A percentile compares a stretch with the other conserved stretches of the same genome.
These are phyloP conservation scores for Pyrenopolyporus hunteri DNA, from an alignment of 495 filamentous ascomycete genomes.

Conservation along the genomic window DNA sequence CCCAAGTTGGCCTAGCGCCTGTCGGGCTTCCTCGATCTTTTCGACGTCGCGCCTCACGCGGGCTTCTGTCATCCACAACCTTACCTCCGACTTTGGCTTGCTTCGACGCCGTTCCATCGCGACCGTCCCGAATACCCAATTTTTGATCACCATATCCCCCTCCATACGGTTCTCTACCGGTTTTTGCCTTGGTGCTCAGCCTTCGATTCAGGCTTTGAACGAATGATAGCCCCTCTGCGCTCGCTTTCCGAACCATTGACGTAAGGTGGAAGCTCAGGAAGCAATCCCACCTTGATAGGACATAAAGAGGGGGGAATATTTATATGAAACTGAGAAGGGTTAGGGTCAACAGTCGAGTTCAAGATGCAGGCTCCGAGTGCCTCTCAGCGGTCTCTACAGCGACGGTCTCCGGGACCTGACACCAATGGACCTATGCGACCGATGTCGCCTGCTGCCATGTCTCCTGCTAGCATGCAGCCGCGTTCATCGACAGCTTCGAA, in stretches of 20 bases:
- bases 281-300: conserved; percentile 1
- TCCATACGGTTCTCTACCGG: background rate
- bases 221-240: conserved; percentile 15
- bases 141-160: conserved; percentile 4
- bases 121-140: conserved; percentile 2
- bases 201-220: conserved; percentile 7
- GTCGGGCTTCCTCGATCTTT: conserved; percentile 36
- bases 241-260: conserved; percentile 3
- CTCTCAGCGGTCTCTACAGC: conserved; percentile 52
- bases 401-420: conserved; percentile 58
- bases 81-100: conserved; percentile 4
- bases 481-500: conserved; percentile 52
- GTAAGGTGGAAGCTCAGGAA: conserved; percentile 10
- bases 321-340: conserved; percentile 18
- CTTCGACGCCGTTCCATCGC: conserved; percentile 15
- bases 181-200: background rate
- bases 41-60: conserved; percentile 42
- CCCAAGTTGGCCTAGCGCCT: conserved; percentile 20
- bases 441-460: conserved; percentile 73
- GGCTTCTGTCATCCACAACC: conserved; percentile 28
- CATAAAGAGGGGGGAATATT: conserved; percentile 27
- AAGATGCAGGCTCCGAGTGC: conserved; percentile 50
- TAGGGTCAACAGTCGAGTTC: conserved; percentile 5
- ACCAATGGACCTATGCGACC: conserved; percentile 70
- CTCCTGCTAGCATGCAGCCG: conserved; percentile 67